A percentile compares a stretch with the other conserved stretches of the same genome.
These are phyloP conservation scores for Pseudocercospora ulei DNA, from an alignment of 2,329 filamentous ascomycete genomes.

Conservation along the genomic window DNA sequence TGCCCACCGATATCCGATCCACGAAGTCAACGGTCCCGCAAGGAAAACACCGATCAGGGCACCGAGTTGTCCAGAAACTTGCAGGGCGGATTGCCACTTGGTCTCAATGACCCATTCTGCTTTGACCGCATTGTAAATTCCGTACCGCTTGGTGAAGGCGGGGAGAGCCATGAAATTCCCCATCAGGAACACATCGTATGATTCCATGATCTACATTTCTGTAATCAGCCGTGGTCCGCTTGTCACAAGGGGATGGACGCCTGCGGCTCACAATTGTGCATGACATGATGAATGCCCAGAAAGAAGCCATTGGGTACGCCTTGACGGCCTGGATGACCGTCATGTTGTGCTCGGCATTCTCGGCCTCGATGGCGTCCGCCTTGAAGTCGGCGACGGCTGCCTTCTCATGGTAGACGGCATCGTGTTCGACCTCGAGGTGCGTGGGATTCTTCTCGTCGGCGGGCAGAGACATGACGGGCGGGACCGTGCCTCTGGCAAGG, in stretches of 20 bases:
- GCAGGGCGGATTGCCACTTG: slow-evolving; percentile 51
- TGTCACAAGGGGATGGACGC: neutral
- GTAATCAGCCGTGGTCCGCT: slow-evolving; percentile 21
- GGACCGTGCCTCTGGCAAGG: too few relatives aligned
- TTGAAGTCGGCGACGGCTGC: slow-evolving; percentile 38
- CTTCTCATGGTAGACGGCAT: slow-evolving; percentile 16
- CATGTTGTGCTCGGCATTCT: slow-evolving; percentile 47
- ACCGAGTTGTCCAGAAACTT: slow-evolving; percentile 48
- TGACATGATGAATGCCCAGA: slow-evolving; percentile 50
- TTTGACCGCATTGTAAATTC: slow-evolving; percentile 33
- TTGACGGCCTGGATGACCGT: slow-evolving; percentile 43
- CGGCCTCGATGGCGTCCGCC: slow-evolving; percentile 49
- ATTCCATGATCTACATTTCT: slow-evolving; percentile 53
- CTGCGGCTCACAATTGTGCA: slow-evolving; percentile 45
- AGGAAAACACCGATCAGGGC: slow-evolving; percentile 52
- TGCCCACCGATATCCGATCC: slow-evolving; percentile 52
- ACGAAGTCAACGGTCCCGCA: slow-evolving; percentile 52
- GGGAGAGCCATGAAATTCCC: slow-evolving; percentile 49
- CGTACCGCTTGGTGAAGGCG: slow-evolving; percentile 42
- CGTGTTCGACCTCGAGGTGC: slow-evolving; percentile 7
- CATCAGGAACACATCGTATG: slow-evolving; percentile 54
- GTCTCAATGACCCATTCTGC: slow-evolving; percentile 40
- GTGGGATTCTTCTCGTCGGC: too few relatives aligned
- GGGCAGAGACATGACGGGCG: too few relatives aligned
- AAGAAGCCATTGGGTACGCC: slow-evolving; percentile 46